phyloP scores from a whole-genome alignment of 148 eudicot genomes.

The Amaranthus palmeri region DNA sequence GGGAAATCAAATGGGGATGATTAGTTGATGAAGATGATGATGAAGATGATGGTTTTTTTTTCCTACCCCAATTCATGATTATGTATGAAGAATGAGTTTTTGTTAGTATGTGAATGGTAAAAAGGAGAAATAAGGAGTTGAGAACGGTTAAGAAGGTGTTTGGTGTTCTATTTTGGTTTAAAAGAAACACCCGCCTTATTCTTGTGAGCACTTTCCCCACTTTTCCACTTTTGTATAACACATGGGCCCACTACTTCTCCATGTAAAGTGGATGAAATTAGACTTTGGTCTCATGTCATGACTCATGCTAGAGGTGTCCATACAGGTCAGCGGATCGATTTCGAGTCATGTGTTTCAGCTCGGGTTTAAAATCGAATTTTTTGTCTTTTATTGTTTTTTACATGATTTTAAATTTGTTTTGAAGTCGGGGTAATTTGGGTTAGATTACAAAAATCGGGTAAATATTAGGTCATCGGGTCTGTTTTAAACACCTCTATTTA shows the following conservation, averaged over 20 bases:
- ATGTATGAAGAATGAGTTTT: not conserved
- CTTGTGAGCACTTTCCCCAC: constrained; percentile 64
- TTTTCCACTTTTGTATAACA: constrained; percentile 30
- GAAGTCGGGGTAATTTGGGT: too few species aligned
- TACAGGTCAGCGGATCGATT: not conserved
- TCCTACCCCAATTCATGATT: constrained; percentile 64
- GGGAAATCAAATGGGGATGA: constrained; percentile 32
- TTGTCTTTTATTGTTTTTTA: not conserved
- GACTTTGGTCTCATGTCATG: not conserved
- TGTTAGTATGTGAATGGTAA: not conserved
- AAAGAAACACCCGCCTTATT: constrained; percentile 77
- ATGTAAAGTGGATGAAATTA: constrained; percentile 10
- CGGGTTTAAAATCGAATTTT: not conserved
- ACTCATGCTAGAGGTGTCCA: not conserved
- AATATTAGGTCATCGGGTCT: too few species aligned
- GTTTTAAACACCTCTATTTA: too few species aligned
- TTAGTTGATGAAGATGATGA: constrained; percentile 22
- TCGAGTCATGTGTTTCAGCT: not conserved
- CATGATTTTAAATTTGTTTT: too few species aligned
- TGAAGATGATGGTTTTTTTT: constrained; percentile 33
- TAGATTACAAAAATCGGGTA: too few species aligned
- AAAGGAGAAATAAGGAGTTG: constrained; percentile 9
- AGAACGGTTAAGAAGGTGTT: constrained; percentile 26
- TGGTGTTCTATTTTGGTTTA: constrained; percentile 25
- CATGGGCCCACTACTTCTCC: constrained; percentile 19